Conservation (phyloP, 139 green algal species). For the Picochlorum sp. region DNA sequence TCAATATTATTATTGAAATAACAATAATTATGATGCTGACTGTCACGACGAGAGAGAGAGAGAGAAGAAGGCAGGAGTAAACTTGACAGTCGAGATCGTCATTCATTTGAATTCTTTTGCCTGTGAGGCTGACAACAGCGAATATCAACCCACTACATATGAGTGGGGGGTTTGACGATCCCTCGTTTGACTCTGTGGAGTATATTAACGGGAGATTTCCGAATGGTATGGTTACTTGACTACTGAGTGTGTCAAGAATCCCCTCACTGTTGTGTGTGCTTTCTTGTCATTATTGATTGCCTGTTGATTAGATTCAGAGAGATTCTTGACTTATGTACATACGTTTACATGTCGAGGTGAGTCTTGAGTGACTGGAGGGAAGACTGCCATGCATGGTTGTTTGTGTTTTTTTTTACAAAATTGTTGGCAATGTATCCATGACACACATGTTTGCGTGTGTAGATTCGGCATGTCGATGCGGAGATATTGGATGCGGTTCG, state of each 20-base stretch:
- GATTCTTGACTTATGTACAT: too few species aligned
- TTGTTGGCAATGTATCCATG: not conserved
- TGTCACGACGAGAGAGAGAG: too few species aligned
- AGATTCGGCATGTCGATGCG: slow-evolving; percentile 78
- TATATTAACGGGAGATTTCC: slow-evolving; percentile 87
- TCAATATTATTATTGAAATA: too few species aligned
- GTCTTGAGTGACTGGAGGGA: not conserved
- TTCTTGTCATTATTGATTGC: too few species aligned
- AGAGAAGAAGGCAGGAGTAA: too few species aligned
- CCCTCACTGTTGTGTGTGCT: too few species aligned
- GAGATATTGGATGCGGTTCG: slow-evolving; percentile 86
- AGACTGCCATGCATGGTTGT: too few species aligned
- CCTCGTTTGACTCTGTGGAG: slow-evolving; percentile 64
- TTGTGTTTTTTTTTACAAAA: too few species aligned
- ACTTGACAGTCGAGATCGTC: too few species aligned
- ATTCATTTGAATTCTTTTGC: too few species aligned
- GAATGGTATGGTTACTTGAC: slow-evolving; percentile 42
- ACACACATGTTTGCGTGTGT: slow-evolving; percentile 5
- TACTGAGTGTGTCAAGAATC: not conserved
- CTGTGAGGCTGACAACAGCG: not conserved
- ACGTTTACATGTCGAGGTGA: slow-evolving; percentile 44
- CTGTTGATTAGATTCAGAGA: too few species aligned
- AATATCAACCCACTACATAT: not conserved
- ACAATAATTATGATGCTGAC: too few species aligned
- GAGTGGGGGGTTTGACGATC: slow-evolving; percentile 44